Evolutionary conservation across 352 stramenopile species (phyloP), one percentile per base, ranked within the genome.

Genomic region (Globisporangium spiculum): DNA sequence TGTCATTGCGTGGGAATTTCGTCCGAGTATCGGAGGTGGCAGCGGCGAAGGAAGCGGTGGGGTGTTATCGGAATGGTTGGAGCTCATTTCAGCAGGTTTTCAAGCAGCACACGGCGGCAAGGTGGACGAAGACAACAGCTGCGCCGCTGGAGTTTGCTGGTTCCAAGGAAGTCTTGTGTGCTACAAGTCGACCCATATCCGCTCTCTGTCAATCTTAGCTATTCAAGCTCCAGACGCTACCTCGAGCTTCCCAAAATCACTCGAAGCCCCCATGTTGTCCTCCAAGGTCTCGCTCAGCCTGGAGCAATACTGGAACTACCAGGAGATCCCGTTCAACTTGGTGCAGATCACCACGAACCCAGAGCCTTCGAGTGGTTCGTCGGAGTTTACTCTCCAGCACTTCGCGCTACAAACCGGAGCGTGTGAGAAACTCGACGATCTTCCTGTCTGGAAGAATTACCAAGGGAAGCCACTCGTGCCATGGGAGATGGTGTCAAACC

Each of bases 281-380:
- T 72, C 70, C 0, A 55, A 16, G 16, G 59, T 77, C 5, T 75
- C 83, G 48, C 75, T 95, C 9, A 81, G 67, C 7, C 64, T 93
- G 1, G 79, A 86, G 16, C 83, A 95, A 63, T 95, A 92, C 57
- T 79, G 83, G 63, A 78, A 78, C 62, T 92, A 90, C 59, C 76
- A 81, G 24, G 73, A 75, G 53, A 65, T 90, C 14, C 73, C 85
- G 16, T 65, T 73, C 2, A 72, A 74, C 4, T 48, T 91, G 30
- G 24, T 89, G 7, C 80, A 89, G 52, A 59, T 93, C n/a, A 61
- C 75, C 0, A 59, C 60, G 7, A 77, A 72, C 48, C 53, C 60
- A 2, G 66, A 78, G 18, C 60, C 34, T 14, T 66, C 50, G 4
- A 52, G 26, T 8, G 52, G 38, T 5, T 46, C 63, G 10, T 22